Evolutionary conservation across 2,329 filamentous ascomycete species (phyloP).

Genomic region (Lecanosticta acicola): DNA sequence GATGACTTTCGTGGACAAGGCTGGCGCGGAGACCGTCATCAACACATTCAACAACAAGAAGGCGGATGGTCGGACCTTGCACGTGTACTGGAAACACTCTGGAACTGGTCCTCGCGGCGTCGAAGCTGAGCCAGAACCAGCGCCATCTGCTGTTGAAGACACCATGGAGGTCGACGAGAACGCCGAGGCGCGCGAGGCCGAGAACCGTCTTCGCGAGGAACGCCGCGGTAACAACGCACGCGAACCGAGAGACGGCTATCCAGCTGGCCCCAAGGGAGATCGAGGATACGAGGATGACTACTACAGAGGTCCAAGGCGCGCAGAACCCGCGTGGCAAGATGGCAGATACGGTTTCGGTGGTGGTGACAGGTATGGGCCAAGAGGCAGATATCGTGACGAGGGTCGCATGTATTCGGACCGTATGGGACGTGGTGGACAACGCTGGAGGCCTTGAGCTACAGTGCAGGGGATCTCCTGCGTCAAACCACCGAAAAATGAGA

Average conservation of each 20-base stretch:
- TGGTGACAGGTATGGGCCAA: slow-evolving; percentile 19
- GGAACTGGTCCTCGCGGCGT: slow-evolving; percentile 24
- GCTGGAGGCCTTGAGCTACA: slow-evolving; percentile 16
- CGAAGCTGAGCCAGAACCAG: slow-evolving; percentile 17
- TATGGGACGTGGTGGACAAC: slow-evolving; percentile 21
- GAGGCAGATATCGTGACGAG: slow-evolving; percentile 24
- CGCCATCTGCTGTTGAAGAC: slow-evolving; percentile 25
- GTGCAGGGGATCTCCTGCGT: too few species aligned
- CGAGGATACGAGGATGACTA: slow-evolving; percentile 22
- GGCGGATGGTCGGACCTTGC: slow-evolving; percentile 67
- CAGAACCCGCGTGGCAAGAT: slow-evolving; percentile 37
- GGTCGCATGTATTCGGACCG: slow-evolving; percentile 29
- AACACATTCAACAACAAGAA: slow-evolving; percentile 73
- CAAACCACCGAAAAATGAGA: too few species aligned
- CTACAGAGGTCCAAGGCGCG: slow-evolving; percentile 24
- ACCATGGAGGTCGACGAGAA: slow-evolving; percentile 42
- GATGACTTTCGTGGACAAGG: slow-evolving; percentile 65
- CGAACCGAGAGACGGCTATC: slow-evolving; percentile 16
- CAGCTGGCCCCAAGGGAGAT: slow-evolving; percentile 19
- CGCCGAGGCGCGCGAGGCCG: slow-evolving; percentile 25
- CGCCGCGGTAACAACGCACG: slow-evolving; percentile 26
- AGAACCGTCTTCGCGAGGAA: slow-evolving; percentile 30
- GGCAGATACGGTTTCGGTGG: slow-evolving; percentile 36
- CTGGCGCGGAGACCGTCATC: slow-evolving; percentile 69
- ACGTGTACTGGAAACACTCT: slow-evolving; percentile 52